Percentiles rank a stretch among this genome's conserved stretches.
Evolutionary conservation across 768 basidiomycete genomes (phyloP).

Genomic region (Strobilomyces confusus): DNA sequence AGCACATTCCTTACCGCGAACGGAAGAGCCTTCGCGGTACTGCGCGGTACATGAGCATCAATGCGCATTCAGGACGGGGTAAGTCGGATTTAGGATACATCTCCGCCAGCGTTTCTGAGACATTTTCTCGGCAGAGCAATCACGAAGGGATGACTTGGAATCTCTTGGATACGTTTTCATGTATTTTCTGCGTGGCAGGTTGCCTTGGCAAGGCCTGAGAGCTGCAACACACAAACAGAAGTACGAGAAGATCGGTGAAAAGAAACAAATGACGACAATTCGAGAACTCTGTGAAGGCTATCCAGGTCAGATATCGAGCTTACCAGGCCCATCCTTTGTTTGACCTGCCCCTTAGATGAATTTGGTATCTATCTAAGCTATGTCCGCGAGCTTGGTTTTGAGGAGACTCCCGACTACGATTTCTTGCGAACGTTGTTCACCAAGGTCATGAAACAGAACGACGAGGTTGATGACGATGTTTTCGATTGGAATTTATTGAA

Average conservation of each 20-base stretch:
- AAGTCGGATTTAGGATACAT: slow-evolving; percentile 17
- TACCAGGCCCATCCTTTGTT: background rate
- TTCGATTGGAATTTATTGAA: slow-evolving; percentile 97
- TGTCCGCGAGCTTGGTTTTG: slow-evolving; percentile 97
- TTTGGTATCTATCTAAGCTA: slow-evolving; percentile 99
- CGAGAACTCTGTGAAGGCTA: slow-evolving; percentile 95
- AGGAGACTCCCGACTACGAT: slow-evolving; percentile 98
- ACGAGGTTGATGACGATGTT: slow-evolving; percentile 87
- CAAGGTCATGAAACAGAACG: slow-evolving; percentile 89
- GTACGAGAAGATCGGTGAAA: slow-evolving; percentile 99
- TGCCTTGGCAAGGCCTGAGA: slow-evolving; percentile 99
- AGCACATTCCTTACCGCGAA: slow-evolving; percentile 98
- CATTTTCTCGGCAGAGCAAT: slow-evolving; percentile 57
- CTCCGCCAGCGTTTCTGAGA: slow-evolving; percentile 4
- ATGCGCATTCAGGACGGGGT: slow-evolving; percentile 97
- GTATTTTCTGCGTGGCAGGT: slow-evolving; percentile 95
- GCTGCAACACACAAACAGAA: slow-evolving; percentile 99
- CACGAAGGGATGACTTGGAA: slow-evolving; percentile 94
- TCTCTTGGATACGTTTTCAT: slow-evolving; percentile 99
- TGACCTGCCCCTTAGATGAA: slow-evolving; percentile 62
- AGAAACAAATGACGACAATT: slow-evolving; percentile 98
- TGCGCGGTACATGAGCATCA: slow-evolving; percentile 99
- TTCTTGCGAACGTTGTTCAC: slow-evolving; percentile 93
- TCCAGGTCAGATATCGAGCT: slow-evolving; percentile 58
- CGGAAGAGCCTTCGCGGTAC: slow-evolving; percentile 96